These are phyloP conservation scores for Acrodontium crateriforme DNA, from an alignment of 2,329 filamentous ascomycete genomes.

Conservation along the genomic window DNA sequence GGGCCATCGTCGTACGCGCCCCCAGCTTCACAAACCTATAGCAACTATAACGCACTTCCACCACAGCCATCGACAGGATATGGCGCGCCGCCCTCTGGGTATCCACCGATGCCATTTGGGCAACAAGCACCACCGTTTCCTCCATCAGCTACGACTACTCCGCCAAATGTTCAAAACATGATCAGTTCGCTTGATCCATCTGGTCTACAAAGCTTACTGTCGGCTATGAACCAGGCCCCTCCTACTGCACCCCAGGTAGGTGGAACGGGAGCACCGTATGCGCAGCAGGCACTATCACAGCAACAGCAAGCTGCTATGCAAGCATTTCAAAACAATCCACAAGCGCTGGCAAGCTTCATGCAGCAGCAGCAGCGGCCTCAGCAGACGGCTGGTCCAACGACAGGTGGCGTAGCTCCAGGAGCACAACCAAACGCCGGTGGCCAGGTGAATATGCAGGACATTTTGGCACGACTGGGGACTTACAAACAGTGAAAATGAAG, in stretches of 20 bases:
- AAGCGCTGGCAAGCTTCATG: conserved; percentile 14
- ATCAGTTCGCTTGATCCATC: conserved; percentile 55
- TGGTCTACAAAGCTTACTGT: conserved; percentile 56
- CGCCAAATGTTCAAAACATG: conserved; percentile 45
- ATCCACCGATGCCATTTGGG: conserved; percentile 11
- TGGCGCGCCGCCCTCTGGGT: conserved; percentile 9
- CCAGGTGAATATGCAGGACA: conserved; percentile 48
- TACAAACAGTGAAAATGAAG: too few relatives aligned
- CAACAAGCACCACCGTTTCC: conserved; percentile 1
- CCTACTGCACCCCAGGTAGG: conserved; percentile 12
- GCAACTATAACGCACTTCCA: conserved; percentile 12
- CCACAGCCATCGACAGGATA: background rate
- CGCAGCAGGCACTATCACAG: conserved; percentile 12
- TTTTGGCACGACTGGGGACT: conserved; percentile 56
- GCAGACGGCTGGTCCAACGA: conserved; percentile 11
- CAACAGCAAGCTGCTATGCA: conserved; percentile 20
- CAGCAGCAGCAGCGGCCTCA: conserved; percentile 21
- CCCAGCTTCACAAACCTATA: conserved; percentile 20
- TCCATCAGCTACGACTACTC: conserved; percentile 2
- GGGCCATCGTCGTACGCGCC: too few relatives aligned
- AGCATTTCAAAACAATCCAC: conserved; percentile 15
- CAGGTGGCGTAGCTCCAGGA: conserved; percentile 2
- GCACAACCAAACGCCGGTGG: conserved; percentile 6
- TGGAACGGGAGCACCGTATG: conserved; percentile 1
- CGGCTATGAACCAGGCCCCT: conserved; percentile 37